Percentiles rank a stretch among this genome's conserved stretches.
phyloP scores from a whole-genome alignment of 768 basidiomycete species.

The Suillus decipiens region DNA sequence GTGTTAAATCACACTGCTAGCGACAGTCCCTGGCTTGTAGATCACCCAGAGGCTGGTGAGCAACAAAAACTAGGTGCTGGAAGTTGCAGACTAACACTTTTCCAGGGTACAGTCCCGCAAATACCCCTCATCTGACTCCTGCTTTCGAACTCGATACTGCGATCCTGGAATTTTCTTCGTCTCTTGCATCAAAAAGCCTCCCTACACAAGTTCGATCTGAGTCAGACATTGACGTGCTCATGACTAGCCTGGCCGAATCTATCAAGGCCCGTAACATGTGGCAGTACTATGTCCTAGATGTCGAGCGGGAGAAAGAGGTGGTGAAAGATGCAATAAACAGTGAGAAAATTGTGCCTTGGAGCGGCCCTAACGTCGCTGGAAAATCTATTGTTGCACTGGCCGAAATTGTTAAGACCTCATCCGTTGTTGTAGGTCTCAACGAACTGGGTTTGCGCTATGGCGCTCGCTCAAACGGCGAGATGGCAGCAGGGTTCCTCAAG shows the following conservation, averaged over 20 bases:
- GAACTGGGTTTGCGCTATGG: slow-evolving; percentile 68
- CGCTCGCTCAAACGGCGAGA: slow-evolving; percentile 57
- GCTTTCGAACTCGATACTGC: slow-evolving; percentile 91
- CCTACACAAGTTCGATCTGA: slow-evolving; percentile 68
- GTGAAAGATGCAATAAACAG: slow-evolving; percentile 39
- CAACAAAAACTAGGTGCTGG: slow-evolving; percentile 4
- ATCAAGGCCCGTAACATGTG: slow-evolving; percentile 75
- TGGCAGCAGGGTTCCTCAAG: slow-evolving; percentile 75
- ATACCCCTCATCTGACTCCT: slow-evolving; percentile 90
- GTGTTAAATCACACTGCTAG: slow-evolving; percentile 98
- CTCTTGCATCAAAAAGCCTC: slow-evolving; percentile 64
- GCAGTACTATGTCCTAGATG: slow-evolving; percentile 93
- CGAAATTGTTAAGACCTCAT: slow-evolving; percentile 52
- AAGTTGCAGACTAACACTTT: slow-evolving; percentile 11
- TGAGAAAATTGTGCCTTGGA: slow-evolving; percentile 54
- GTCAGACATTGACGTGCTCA: slow-evolving; percentile 67
- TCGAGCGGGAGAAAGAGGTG: slow-evolving; percentile 57
- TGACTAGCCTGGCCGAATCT: slow-evolving; percentile 59
- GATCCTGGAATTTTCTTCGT: slow-evolving; percentile 76
- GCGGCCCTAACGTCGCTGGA: slow-evolving; percentile 55
- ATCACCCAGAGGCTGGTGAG: slow-evolving; percentile 95
- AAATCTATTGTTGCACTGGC: slow-evolving; percentile 70
- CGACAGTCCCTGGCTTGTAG: slow-evolving; percentile 86
- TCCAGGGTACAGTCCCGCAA: slow-evolving; percentile 84
- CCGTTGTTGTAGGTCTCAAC: slow-evolving; percentile 59